phyloP scores from a whole-genome alignment of 805 yeast species.

The Dipodascopsis tothii region DNA sequence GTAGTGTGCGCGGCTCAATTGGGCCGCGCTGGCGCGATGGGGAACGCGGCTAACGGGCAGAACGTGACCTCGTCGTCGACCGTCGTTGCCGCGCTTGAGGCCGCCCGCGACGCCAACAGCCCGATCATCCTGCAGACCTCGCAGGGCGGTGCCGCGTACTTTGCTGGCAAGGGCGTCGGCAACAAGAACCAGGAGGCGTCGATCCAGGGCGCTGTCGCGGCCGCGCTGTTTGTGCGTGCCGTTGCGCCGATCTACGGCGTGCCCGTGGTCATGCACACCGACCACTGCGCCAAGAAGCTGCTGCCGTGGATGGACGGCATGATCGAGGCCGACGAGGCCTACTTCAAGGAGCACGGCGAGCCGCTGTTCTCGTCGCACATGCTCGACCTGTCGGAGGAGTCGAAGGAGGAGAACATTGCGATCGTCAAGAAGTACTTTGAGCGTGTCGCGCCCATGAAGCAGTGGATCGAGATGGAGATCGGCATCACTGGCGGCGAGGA shows the following conservation, averaged over 20 bases:
- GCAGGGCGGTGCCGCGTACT: conserved; percentile 99
- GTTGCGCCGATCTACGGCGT: conserved; percentile 94
- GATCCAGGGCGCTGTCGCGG: conserved; percentile 90
- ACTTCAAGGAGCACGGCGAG: conserved; percentile 77
- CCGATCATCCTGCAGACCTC: conserved; percentile 97
- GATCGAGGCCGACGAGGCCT: conserved; percentile 92
- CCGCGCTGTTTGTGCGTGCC: conserved; percentile 94
- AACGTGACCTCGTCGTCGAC: conserved; percentile 97
- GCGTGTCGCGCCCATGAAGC: conserved; percentile 88
- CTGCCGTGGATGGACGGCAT: conserved; percentile 98
- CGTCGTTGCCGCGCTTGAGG: conserved; percentile 92
- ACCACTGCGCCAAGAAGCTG: conserved; percentile 97
- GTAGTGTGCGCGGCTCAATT: conserved; percentile 1
- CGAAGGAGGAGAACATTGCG: conserved; percentile 90
- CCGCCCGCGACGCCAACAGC: conserved; percentile 87
- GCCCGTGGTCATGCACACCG: conserved; percentile 95
- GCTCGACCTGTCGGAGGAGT: conserved; percentile 95
- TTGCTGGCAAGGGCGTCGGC: conserved; percentile 97
- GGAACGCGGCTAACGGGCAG: conserved; percentile 1
- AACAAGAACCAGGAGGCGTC: conserved; percentile 92
- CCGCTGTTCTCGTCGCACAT: conserved; percentile 98
- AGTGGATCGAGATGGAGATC: conserved; percentile 99
- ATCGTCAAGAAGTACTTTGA: conserved; percentile 90
- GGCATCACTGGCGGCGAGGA: conserved; percentile 99
- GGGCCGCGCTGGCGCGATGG: background rate